phyloP scores from a whole-genome alignment of 345 rosid genomes.

The Nasturtium officinale region DNA sequence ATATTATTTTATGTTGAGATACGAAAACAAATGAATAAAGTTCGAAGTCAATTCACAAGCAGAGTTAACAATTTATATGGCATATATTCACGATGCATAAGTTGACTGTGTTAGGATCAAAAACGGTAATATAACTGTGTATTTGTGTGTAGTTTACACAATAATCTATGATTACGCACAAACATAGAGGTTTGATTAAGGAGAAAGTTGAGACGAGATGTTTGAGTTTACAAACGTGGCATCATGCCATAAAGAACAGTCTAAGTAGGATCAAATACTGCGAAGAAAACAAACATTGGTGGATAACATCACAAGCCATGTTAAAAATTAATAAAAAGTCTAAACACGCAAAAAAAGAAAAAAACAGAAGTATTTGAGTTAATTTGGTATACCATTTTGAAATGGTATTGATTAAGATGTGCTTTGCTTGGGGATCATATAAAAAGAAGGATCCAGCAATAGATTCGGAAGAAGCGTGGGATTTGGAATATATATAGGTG shows the following conservation, averaged over 20 bases:
- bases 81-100: background rate
- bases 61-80: background rate
- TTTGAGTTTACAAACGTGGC: slow-evolving; percentile 22
- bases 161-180: slow-evolving; percentile 3
- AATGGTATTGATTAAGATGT: slow-evolving; percentile 13
- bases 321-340: background rate
- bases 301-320: background rate
- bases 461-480: slow-evolving; percentile 44
- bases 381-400: background rate
- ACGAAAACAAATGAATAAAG: background rate
- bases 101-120: too few species aligned
- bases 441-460: slow-evolving; percentile 37
- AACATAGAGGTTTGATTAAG: background rate
- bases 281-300: background rate
- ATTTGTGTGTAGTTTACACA: background rate
- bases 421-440: slow-evolving; percentile 10
- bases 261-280: slow-evolving; percentile 14
- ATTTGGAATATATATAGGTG: slow-evolving; percentile 34
- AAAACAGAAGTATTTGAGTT: background rate
- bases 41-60: slow-evolving; percentile 13
- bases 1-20: background rate
- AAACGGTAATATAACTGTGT: background rate
- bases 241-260: slow-evolving; percentile 26
- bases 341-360: background rate
- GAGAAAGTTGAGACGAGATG: background rate